A percentile compares a stretch with the other conserved stretches of the same genome.
phyloP scores from a whole-genome alignment of 495 filamentous ascomycete species.

The Amphirosellinia nigrospora region DNA sequence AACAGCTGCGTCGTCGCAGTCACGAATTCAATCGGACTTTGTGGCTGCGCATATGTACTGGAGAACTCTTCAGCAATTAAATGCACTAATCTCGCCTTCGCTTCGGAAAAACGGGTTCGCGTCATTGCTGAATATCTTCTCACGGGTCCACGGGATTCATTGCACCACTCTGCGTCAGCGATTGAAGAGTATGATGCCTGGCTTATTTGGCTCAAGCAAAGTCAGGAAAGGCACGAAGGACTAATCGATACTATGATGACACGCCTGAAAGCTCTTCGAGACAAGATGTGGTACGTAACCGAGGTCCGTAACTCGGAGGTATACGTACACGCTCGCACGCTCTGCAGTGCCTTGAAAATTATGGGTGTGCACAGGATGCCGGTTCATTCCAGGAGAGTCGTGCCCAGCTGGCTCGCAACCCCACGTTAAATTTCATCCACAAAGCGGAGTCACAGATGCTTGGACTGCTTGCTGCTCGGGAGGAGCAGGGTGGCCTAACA shows the following conservation, averaged over 20 bases:
- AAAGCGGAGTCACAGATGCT: constrained; percentile 86
- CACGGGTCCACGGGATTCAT: constrained; percentile 71
- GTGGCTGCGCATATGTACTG: constrained; percentile 73
- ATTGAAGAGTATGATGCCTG: constrained; percentile 78
- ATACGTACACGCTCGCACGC: constrained; percentile 88
- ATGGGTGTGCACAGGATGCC: constrained; percentile 73
- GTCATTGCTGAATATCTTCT: constrained; percentile 72
- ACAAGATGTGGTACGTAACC: constrained; percentile 99
- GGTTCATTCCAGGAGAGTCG: constrained; percentile 59
- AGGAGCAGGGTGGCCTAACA: constrained; percentile 89
- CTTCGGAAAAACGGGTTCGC: constrained; percentile 69
- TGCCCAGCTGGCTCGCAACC: constrained; percentile 61
- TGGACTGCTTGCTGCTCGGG: constrained; percentile 81
- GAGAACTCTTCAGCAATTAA: constrained; percentile 69
- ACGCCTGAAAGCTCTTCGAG: constrained; percentile 70
- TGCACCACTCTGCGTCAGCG: constrained; percentile 66
- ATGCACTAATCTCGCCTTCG: constrained; percentile 65
- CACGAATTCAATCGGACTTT: constrained; percentile 70
- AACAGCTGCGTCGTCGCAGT: constrained; percentile 69
- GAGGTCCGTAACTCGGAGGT: constrained; percentile 90
- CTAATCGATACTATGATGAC: constrained; percentile 71
- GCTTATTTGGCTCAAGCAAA: constrained; percentile 76
- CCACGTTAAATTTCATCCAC: constrained; percentile 73
- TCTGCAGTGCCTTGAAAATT: constrained; percentile 86
- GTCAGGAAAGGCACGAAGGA: constrained; percentile 71